Conservation (phyloP, 768 basidiomycete genomes). For the Phaffia australis region DNA sequence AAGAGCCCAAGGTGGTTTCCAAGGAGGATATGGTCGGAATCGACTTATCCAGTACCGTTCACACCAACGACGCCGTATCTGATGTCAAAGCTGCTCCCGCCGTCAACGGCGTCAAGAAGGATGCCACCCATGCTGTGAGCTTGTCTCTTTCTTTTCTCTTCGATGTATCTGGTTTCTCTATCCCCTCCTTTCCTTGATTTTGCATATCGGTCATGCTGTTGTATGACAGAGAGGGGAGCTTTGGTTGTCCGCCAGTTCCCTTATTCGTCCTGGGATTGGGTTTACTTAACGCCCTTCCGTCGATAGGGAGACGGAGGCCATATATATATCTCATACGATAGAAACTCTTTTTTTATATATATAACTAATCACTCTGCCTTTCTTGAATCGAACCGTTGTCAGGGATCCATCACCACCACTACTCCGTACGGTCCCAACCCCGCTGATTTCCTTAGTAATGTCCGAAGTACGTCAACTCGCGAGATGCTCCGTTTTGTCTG, state of each 20-base stretch:
- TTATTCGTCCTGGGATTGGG: background rate
- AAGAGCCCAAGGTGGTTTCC: background rate
- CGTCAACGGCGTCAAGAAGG: slow-evolving; percentile 29
- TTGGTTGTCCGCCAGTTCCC: background rate
- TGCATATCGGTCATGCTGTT: background rate
- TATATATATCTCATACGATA: background rate
- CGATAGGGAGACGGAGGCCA: too few species aligned
- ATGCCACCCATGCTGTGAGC: slow-evolving; percentile 21
- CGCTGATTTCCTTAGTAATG: slow-evolving; percentile 25
- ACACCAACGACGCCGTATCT: slow-evolving; percentile 8
- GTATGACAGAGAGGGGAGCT: background rate
- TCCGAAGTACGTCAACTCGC: slow-evolving; percentile 8
- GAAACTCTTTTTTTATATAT: too few species aligned
- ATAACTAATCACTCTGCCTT: background rate
- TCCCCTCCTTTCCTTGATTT: slow-evolving; percentile 50
- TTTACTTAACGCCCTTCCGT: too few species aligned
- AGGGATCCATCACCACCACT: slow-evolving; percentile 15
- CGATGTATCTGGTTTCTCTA: slow-evolving; percentile 74
- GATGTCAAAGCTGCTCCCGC: slow-evolving; percentile 27
- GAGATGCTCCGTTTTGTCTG: slow-evolving; percentile 1
- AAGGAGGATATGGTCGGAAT: slow-evolving; percentile 25
- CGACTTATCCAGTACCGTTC: slow-evolving; percentile 25
- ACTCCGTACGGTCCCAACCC: slow-evolving; percentile 23
- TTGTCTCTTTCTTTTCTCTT: slow-evolving; percentile 28
- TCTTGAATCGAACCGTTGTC: background rate